These are phyloP conservation scores for Gossypium turneri DNA, from an alignment of 345 rosid genomes.

Conservation along the genomic window DNA sequence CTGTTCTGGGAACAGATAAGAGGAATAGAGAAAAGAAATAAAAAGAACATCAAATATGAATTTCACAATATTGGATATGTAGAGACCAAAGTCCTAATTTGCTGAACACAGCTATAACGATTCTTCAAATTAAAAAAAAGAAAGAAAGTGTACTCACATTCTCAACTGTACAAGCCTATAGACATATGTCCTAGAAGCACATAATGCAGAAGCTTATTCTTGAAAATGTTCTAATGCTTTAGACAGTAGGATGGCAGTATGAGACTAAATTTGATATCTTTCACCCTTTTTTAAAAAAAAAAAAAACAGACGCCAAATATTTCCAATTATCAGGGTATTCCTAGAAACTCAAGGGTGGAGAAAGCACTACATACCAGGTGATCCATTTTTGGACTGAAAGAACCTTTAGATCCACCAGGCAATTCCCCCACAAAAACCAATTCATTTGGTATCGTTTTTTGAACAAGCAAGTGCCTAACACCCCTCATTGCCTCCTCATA, in stretches of 20 bases:
- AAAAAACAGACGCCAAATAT: background rate
- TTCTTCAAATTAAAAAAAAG: background rate
- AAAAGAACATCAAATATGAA: background rate
- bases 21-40: background rate
- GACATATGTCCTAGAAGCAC: background rate
- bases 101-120: background rate
- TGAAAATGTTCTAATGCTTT: background rate
- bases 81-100: background rate
- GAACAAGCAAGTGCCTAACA: conserved; percentile 78
- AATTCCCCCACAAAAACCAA: conserved; percentile 92
- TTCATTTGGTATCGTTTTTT: conserved; percentile 74
- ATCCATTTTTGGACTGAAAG: conserved; percentile 96
- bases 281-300: background rate
- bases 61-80: background rate
- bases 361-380: conserved; percentile 68
- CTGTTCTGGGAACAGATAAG: background rate
- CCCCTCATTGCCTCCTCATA: conserved; percentile 95
- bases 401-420: conserved; percentile 69
- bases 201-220: background rate
- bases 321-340: conserved; percentile 12
- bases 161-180: background rate
- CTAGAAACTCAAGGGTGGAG: conserved; percentile 15
- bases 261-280: background rate
- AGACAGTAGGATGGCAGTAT: background rate
- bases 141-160: background rate